Conservation (phyloP, 305 asterid genomes). For the Fraxinus sp. region DNA sequence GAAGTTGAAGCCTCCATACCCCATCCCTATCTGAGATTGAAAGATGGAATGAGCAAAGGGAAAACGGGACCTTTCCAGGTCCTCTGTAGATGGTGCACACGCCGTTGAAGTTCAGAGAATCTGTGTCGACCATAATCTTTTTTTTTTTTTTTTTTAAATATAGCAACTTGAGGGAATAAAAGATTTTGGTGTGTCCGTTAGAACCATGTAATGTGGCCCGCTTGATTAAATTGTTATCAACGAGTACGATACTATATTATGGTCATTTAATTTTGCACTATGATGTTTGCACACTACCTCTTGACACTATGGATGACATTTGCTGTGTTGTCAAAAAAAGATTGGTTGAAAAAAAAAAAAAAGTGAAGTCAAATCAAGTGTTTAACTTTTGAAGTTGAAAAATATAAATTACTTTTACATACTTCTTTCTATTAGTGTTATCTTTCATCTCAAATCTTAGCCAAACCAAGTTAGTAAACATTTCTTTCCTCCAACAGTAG, state of each 20-base stretch:
- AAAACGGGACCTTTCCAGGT: constrained; percentile 53
- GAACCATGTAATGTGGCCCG: neutral
- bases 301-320: neutral
- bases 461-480: too few species aligned
- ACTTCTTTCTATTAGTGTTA: too few species aligned
- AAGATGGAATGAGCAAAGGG: constrained; percentile 57
- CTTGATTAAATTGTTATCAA: neutral
- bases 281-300: neutral
- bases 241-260: neutral
- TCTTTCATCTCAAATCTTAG: too few species aligned
- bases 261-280: neutral
- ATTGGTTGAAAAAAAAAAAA: neutral
- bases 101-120: neutral
- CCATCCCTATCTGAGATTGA: too few species aligned
- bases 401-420: too few species aligned
- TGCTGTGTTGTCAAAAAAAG: neutral
- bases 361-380: too few species aligned
- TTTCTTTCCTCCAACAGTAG: too few species aligned
- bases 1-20: too few species aligned
- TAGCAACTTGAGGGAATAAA: neutral
- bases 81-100: constrained; percentile 35
- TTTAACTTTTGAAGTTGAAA: too few species aligned
- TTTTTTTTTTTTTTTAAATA: too few species aligned
- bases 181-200: neutral
- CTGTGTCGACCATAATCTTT: neutral